phyloP scores from a whole-genome alignment of 352 stramenopile genomes.

The Ophiocytium majus region DNA sequence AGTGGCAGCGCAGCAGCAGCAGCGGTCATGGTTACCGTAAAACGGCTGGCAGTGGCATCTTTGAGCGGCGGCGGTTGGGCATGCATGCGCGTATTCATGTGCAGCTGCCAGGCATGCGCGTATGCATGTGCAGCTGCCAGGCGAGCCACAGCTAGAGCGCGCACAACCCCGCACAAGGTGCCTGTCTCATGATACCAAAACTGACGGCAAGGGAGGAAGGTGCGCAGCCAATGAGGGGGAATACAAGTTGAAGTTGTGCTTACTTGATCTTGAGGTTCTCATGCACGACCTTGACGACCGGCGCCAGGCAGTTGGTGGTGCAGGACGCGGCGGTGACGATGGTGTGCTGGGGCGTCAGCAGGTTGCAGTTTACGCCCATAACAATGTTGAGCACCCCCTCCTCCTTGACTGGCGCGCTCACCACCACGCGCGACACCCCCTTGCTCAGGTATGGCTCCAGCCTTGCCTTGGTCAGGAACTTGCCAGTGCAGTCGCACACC shows the following conservation, averaged over 20 bases:
- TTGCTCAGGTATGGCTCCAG: slow-evolving; percentile 84
- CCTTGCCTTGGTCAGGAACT: slow-evolving; percentile 88
- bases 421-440: slow-evolving; percentile 89
- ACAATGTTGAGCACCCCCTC: slow-evolving; percentile 90
- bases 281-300: slow-evolving; percentile 89
- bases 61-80: too few relatives aligned
- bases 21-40: too few relatives aligned
- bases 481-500: slow-evolving; percentile 86
- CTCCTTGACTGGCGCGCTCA: slow-evolving; percentile 93
- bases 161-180: too few relatives aligned
- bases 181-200: too few relatives aligned
- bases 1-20: too few relatives aligned
- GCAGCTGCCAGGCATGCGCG: too few relatives aligned
- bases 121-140: too few relatives aligned
- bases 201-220: too few relatives aligned
- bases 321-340: slow-evolving; percentile 96
- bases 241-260: slow-evolving; percentile 71
- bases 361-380: slow-evolving; percentile 84
- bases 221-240: too few relatives aligned
- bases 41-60: too few relatives aligned
- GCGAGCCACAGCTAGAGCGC: too few relatives aligned
- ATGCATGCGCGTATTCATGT: too few relatives aligned
- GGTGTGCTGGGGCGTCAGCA: slow-evolving; percentile 82
- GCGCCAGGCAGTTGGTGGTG: slow-evolving; percentile 97
- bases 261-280: slow-evolving; percentile 73